phyloP scores from a whole-genome alignment of 192 early-diverging fungal genomes.

The Piromyces finnis region DNA sequence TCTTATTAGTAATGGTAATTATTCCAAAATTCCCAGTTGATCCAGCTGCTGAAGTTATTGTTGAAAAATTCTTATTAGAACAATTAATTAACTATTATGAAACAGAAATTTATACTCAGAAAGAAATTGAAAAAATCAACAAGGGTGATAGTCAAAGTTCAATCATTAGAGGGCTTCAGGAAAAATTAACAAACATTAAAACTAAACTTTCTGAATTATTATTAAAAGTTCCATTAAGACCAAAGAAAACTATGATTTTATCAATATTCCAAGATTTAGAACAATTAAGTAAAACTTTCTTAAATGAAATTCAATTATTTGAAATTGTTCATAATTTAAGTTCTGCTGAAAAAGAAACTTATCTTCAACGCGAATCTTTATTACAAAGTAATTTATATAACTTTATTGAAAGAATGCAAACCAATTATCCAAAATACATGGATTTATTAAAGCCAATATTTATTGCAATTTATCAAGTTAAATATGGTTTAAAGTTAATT shows the following conservation, averaged over 20 bases:
- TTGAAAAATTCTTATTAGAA: constrained; percentile 42
- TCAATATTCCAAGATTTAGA: neutral
- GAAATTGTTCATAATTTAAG: neutral
- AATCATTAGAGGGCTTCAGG: constrained; percentile 7
- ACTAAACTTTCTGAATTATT: constrained; percentile 12
- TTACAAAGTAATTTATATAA: constrained; percentile 51
- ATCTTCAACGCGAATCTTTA: constrained; percentile 29
- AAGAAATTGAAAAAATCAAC: constrained; percentile 29
- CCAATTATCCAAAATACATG: constrained; percentile 51
- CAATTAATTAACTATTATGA: constrained; percentile 20
- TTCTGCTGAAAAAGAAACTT: neutral
- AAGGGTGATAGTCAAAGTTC: constrained; percentile 36
- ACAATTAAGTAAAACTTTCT: neutral
- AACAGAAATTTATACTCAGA: constrained; percentile 36
- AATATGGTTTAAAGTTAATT: constrained; percentile 49
- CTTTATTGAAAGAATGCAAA: constrained; percentile 37
- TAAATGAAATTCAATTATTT: neutral
- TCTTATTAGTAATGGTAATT: constrained; percentile 46
- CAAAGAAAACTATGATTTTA: neutral
- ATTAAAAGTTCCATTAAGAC: neutral
- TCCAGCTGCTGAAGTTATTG: constrained; percentile 55
- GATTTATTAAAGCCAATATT: constrained; percentile 57
- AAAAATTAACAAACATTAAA: constrained; percentile 11
- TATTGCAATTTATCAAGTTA: constrained; percentile 51
- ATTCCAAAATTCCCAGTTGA: constrained; percentile 68